Base-by-base conservation (phyloP, 2,329 filamentous ascomycete genomes). In the Myriosclerotinia curreyana region DNA sequence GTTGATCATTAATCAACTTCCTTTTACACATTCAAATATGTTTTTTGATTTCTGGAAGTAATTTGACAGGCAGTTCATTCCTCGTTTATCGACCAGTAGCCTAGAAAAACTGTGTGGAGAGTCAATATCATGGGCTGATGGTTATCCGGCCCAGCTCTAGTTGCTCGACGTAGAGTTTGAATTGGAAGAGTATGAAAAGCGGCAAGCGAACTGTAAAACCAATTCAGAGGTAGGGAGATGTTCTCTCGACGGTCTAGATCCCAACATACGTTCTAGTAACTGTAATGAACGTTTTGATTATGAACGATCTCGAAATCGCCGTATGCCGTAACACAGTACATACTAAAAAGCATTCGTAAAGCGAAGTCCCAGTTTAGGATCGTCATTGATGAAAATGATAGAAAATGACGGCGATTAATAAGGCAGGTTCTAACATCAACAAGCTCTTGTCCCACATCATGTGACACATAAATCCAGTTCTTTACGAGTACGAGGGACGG, bases 401-500 rank as follows among this genome's bases (percentile, higher is more conserved):
- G 28, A 2, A 31, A 1, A 31, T 31, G 28, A 31, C 4, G 2
- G 6, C 28, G 28, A 31, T 31, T 31, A 31, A 31, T 31, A 31
- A 31, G 28, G 6, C 28, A 31, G 28, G 28, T 31, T 3, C 2
- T 9, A 36, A 6, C 3, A n/a, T 3, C 20, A 52, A 34, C 17
- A 5, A 52, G 22, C 3, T 14, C 22, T 25, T 2, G 3, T 2
- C 2, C 1, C 0, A 6, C 12, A 25, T 1, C 2, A 17, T 31
- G 20, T 8, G 15, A 51, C 1, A 46, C 8, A 46, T 9, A n/a
- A n/a, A 22, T n/a, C 44, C 5, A 22, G 20, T 14, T 7, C 6
- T 36, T 22, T 2, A 2, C 7, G 31, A 7, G 5, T 44, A 31
- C 17, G 7, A 31, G 5, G 7, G 8, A 17, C 5, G 2, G 17